Evolutionary conservation across 257 asterid species (phyloP).

Genomic region (Solanum paucissectum): DNA sequence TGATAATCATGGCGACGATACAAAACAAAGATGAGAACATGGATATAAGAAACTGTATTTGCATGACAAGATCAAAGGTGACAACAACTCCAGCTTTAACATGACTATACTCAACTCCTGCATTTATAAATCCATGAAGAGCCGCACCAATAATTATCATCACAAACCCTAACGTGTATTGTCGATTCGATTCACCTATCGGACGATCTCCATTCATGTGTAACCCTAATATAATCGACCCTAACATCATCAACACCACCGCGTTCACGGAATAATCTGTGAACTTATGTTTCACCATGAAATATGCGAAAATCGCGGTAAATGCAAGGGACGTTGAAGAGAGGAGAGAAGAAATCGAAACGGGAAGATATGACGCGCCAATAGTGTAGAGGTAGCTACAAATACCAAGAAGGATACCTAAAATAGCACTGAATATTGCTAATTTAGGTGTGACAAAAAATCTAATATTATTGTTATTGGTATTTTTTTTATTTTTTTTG

Average conservation of each 20-base stretch:
- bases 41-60: constrained; percentile 14
- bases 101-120: constrained; percentile 16
- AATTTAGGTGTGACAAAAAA: constrained; percentile 9
- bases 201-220: constrained; percentile 20
- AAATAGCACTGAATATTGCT: background rate
- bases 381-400: constrained; percentile 22
- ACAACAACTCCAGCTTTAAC: constrained; percentile 11
- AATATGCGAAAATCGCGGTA: constrained; percentile 13
- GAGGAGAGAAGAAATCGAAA: constrained; percentile 20
- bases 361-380: constrained; percentile 16
- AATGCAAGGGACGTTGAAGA: constrained; percentile 18
- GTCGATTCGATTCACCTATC: constrained; percentile 12
- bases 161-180: constrained; percentile 12
- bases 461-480: background rate
- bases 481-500: background rate
- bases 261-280: constrained; percentile 12
- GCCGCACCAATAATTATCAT: constrained; percentile 24
- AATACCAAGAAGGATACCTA: constrained; percentile 14
- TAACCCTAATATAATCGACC: constrained; percentile 17
- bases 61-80: constrained; percentile 14
- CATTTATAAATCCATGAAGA: constrained; percentile 17
- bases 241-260: constrained; percentile 20
- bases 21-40: too few species aligned
- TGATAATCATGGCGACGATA: too few species aligned
- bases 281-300: constrained; percentile 17